Evolutionary conservation across 768 basidiomycete species (phyloP), one percentile per base, ranked within the genome.

Genomic region (Hortiboletus campestris): DNA sequence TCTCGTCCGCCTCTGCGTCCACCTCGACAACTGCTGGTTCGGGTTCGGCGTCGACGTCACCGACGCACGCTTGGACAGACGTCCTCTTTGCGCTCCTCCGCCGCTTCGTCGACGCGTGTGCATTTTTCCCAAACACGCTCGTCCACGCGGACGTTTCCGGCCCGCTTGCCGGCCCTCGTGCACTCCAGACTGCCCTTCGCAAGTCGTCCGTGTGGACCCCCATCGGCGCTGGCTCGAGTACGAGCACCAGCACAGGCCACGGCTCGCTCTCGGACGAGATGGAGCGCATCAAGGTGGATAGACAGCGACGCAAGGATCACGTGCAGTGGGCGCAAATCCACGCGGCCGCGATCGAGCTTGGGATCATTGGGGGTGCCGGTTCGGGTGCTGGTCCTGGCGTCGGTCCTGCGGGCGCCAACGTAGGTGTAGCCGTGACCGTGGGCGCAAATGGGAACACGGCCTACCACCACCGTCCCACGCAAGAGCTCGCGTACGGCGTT

Each of bases 321-420:
- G 81, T 86, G 0, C 81, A 84, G 49, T 86, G 84, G 84, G 84
- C 84, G 0, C 79, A 82, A 35, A 81, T 86, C 13, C 84, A 86
- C 59, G 84, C 82, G 0, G 80, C 84, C 5, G 83, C 84, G 10
- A 75, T 86, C 41, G 84, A 86, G 59, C 75, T 84, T 2, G 80
- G 81, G 14, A 75, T 84, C 65, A 66, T 85, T 13, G 57, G 63
- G 1, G 41, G 41, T 31, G 46, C 14, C 12, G 28, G 20, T 4
- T 16, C 20, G 34, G 31, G n/a, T 5, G 4, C 46, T 20, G 17
- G 36, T 29, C 13, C 48, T 10, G 48, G 38, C 39, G 39, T 40
- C n/a, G 39, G 39, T 5, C 2, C 36, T n/a, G 9, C 36, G 13
- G 17, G 16, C 8, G 2, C 35, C 8, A 9, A 22, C 25, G 28